These are phyloP conservation scores for Paramyrothecium sp. DNA, from an alignment of 2,329 filamentous ascomycete species.

Conservation along the genomic window DNA sequence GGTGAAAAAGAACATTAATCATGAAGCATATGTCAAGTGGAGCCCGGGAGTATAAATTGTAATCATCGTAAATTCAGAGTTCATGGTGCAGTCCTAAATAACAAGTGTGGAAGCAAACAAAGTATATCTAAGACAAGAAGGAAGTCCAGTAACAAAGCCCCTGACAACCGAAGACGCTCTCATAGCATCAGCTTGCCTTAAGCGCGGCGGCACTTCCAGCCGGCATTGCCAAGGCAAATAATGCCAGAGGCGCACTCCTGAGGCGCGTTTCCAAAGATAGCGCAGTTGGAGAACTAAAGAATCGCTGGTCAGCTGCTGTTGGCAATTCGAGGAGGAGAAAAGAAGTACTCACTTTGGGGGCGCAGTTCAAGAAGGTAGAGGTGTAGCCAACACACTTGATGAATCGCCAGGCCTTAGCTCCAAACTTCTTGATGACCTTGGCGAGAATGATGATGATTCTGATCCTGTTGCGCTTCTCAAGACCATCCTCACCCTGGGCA, in stretches of 20 bases:
- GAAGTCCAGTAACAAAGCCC: too few relatives aligned
- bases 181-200: background rate
- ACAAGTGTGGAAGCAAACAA: too few relatives aligned
- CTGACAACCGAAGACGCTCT: too few relatives aligned
- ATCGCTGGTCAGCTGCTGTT: background rate
- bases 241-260: background rate
- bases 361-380: background rate
- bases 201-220: background rate
- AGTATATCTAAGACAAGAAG: too few relatives aligned
- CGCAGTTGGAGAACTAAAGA: background rate
- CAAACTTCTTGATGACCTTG: background rate
- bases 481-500: background rate
- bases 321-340: background rate
- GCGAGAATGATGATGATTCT: background rate
- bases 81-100: too few relatives aligned
- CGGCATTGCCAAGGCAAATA: background rate
- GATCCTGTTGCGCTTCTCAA: background rate
- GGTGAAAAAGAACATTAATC: too few relatives aligned
- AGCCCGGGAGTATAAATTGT: too few relatives aligned
- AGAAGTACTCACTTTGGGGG: background rate
- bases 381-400: background rate
- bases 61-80: too few relatives aligned
- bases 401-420: background rate
- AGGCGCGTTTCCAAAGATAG: background rate
- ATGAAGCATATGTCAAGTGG: too few relatives aligned